Evolutionary conservation across 108 stramenopile species (phyloP), one percentile per base, ranked within the genome.

Genomic region (Skeletonema potamos): DNA sequence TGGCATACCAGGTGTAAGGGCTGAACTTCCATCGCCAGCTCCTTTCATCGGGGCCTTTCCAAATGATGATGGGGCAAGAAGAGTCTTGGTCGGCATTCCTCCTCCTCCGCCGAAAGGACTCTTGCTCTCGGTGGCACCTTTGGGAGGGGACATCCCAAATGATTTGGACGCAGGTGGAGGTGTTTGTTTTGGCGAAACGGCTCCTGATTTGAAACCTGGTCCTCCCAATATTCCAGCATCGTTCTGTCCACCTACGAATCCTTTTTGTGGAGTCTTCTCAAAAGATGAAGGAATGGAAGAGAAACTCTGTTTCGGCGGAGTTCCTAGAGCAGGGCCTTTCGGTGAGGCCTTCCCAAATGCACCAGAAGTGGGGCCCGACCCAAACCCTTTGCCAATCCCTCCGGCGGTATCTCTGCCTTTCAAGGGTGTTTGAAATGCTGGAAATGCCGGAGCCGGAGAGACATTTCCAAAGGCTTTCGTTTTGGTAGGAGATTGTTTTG

Each of bases 241-340:
- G 20, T 51, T 51, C 8, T 20, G 48, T 0, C 48, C 48, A 24
- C 48, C 48, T 3, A 51, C 22, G 9, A 51, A 51, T 51, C 48
- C 48, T 51, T 51, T 51, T 22, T 51, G 48, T 51, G 48, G 48
- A 20, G 48, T 51, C 48, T 51, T 51, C 48, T 51, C 48, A 20
- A 51, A 51, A 6, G 48, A 15, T 8, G 48, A 51, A 7, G 48
- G 48, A 22, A 51, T 51, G 1, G 48, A n/a, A 3, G 48, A 51
- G 48, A n/a, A 51, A 51, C 22, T 24, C 22, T 51, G 20, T n/a
- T 44, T 44, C 4, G 15, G 43, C 15, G 43, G 43, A 44, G 43
- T 44, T 44, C 43, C 43, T 17, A n/a, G 17, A 11, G 43, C 7
- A 34, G 34, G 8, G 17, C 43, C 43, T 44, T 44, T 44, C 2